Base-by-base conservation (phyloP, 2,329 filamentous ascomycete genomes). In the Venturia oleaginea region DNA sequence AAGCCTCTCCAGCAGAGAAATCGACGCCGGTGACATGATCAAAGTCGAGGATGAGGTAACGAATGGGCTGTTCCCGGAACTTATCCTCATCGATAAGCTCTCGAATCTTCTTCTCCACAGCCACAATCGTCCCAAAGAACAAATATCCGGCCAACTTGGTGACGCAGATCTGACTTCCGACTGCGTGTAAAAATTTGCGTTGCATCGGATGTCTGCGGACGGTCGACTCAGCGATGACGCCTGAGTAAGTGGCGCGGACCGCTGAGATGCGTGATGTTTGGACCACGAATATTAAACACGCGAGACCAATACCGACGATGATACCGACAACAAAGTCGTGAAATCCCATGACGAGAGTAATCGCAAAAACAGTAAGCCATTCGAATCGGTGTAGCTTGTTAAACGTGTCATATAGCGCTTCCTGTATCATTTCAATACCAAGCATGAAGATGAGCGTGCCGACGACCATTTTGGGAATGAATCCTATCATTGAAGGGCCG, bases 101-200 rank as follows among this genome's bases (percentile, higher is more conserved):
- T 27, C 92, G 85, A 67, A 97, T 92, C 68, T 89, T 89, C 67
- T 91, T 89, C 75, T 99, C 94, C 0, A 99, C 93, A 59, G 91
- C 91, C 63, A 97, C 93, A 68, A 99, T 96, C 2, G 92, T 97
- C 19, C 94, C 94, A 69, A 99, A 99, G 80, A 99, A 99, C n/a
- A 99, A 84, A 72, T 93, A 97, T 0, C 94, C 93, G 0, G 90
- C 88, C 19, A 99, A 83, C 75, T 97, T 97, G 71, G 96, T 89
- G 61, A 97, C 87, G 65, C 90, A 89, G 40, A 95, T 94, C 73
- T 99, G 94, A 38, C 85, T 84, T 3, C 93, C 92, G 19, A 94
- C 92, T 68, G 93, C 84, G 66, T 87, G 87, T 4, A 99, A 80
- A 72, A 94, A 99, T 66, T 89, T 86, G 66, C 92, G 88, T 70